A percentile compares a stretch with the other conserved stretches of the same genome.
phyloP scores from a whole-genome alignment of 2,329 filamentous ascomycete species.

The Fusarium sororula region DNA sequence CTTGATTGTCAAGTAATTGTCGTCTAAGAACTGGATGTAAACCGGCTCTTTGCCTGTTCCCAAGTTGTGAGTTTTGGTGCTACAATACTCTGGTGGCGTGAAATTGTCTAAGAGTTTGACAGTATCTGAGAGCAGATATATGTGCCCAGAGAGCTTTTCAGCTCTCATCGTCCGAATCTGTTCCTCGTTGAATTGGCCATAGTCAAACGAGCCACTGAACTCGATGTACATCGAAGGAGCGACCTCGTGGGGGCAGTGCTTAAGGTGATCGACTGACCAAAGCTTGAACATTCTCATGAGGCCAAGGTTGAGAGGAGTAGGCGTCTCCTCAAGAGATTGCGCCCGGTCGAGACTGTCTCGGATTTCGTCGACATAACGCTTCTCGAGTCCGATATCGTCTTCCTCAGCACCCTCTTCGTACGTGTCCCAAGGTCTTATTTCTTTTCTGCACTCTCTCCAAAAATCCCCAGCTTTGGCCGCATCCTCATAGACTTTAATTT shows the following conservation, averaged over 20 bases:
- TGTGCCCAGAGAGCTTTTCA: neutral
- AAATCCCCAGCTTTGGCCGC: accelerated
- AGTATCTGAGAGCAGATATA: neutral
- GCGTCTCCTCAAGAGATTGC: neutral
- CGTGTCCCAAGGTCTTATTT: neutral
- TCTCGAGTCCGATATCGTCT: neutral
- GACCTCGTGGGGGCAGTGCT: neutral
- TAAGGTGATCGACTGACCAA: neutral
- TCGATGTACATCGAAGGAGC: neutral
- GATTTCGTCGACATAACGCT: neutral
- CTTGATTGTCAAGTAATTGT: neutral
- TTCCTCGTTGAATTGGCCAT: neutral
- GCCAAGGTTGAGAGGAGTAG: neutral
- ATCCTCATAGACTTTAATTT: neutral
- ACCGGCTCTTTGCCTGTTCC: accelerated
- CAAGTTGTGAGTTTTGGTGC: neutral
- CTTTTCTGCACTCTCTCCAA: neutral
- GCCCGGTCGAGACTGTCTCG: neutral
- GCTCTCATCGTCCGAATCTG: neutral
- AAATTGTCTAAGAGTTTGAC: accelerated
- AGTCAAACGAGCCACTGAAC: neutral
- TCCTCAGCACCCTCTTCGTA: neutral
- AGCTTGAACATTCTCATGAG: neutral
- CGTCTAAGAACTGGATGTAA: neutral
- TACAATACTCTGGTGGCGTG: no score